These are phyloP conservation scores for Goniomonas avonlea DNA, from an alignment of 78 protist genomes.

Conservation along the genomic window DNA sequence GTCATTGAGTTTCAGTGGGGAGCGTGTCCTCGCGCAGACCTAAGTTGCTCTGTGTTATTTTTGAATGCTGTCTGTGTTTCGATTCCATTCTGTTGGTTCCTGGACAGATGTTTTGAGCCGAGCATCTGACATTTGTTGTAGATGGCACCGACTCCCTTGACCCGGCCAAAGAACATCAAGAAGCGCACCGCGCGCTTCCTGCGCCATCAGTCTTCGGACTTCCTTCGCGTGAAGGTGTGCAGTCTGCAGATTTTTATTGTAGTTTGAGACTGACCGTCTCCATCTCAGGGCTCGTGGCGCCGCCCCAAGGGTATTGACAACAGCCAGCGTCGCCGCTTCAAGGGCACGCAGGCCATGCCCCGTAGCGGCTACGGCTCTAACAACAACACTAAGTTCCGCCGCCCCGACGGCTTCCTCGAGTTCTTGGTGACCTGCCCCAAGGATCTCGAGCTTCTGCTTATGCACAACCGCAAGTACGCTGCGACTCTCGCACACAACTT, in stretches of 20 bases:
- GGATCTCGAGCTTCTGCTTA: conserved; percentile 73
- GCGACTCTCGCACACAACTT: conserved; percentile 84
- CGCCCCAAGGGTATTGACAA: conserved; percentile 94
- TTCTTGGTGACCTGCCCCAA: conserved; percentile 53
- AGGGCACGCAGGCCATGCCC: conserved; percentile 70
- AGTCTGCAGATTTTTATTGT: neutral
- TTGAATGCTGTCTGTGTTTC: no score
- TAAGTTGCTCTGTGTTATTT: no score
- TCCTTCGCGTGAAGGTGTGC: neutral
- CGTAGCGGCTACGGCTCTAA: conserved; percentile 91
- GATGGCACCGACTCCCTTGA: no score
- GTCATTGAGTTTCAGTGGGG: no score
- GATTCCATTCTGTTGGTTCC: no score
- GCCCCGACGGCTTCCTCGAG: conserved; percentile 87
- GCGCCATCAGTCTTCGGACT: conserved; percentile 74
- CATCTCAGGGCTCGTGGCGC: conserved; percentile 75
- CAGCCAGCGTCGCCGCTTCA: conserved; percentile 84
- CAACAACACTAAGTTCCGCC: conserved; percentile 51
- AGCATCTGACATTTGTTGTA: no score
- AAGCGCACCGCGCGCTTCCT: conserved; percentile 77
- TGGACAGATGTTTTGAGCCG: no score
- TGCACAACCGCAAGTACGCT: conserved; percentile 92
- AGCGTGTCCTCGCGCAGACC: no score
- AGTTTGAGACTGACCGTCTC: neutral
- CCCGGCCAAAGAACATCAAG: conserved; percentile 82